Evolutionary conservation across 2,329 filamentous ascomycete species (phyloP).

Genomic region (Juglanconis oblonga): DNA sequence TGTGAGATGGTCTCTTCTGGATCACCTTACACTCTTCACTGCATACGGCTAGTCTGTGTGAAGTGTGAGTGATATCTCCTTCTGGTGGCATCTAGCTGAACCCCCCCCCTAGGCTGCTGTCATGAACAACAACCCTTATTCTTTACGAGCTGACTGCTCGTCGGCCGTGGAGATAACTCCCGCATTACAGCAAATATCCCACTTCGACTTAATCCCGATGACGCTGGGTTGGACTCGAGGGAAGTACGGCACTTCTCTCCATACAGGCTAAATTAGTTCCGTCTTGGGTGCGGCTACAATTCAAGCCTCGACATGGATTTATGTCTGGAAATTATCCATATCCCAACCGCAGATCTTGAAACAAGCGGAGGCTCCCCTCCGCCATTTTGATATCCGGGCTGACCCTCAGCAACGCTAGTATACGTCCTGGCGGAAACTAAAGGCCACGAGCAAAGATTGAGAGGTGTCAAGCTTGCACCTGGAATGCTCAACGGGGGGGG

Average conservation of each 20-base stretch:
- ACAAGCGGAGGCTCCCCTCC: neutral
- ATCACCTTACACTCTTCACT: too few species aligned
- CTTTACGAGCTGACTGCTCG: too few species aligned
- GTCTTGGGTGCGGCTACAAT: neutral
- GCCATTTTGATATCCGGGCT: neutral
- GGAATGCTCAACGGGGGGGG: too few species aligned
- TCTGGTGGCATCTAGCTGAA: too few species aligned
- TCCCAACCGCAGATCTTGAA: neutral
- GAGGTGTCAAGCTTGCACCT: neutral
- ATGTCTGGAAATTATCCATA: neutral
- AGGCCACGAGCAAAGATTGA: neutral
- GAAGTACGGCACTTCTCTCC: neutral
- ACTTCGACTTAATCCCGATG: too few species aligned
- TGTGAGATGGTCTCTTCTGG: too few species aligned
- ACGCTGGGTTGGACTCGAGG: neutral
- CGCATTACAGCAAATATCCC: too few species aligned
- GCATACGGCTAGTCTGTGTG: too few species aligned
- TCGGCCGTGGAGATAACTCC: too few species aligned
- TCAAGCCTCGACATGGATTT: neutral
- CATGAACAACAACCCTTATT: too few species aligned
- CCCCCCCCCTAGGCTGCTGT: too few species aligned
- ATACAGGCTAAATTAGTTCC: neutral
- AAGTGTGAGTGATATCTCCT: too few species aligned
- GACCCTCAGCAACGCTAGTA: neutral
- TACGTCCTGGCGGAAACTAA: neutral